phyloP scores from a whole-genome alignment of 2,329 filamentous ascomycete genomes.

The Trichothecium sympodiale region DNA sequence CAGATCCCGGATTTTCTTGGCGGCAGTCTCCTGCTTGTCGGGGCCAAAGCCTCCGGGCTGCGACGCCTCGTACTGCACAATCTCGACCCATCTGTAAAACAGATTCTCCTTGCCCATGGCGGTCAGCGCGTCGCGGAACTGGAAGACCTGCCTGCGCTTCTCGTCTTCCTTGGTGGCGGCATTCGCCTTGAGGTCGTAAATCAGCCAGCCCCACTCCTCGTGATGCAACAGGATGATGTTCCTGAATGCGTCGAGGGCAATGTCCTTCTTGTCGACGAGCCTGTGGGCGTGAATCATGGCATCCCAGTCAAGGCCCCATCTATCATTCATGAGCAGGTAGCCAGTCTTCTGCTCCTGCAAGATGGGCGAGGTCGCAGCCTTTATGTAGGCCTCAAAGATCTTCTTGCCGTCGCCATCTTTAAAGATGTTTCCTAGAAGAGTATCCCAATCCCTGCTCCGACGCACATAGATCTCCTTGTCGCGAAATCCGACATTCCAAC shows the following conservation, averaged over 20 bases:
- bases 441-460: slow-evolving; percentile 63
- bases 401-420: slow-evolving; percentile 38
- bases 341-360: slow-evolving; percentile 70
- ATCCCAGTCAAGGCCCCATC: slow-evolving; percentile 82
- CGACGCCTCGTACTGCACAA: slow-evolving; percentile 78
- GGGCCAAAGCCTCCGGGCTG: slow-evolving; percentile 67
- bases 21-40: slow-evolving; percentile 61
- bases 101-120: slow-evolving; percentile 74
- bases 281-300: slow-evolving; percentile 65
- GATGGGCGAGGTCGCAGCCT: slow-evolving; percentile 57
- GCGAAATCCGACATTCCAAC: slow-evolving; percentile 64
- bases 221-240: slow-evolving; percentile 60
- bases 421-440: slow-evolving; percentile 44
- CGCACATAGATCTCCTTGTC: slow-evolving; percentile 72
- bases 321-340: slow-evolving; percentile 71
- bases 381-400: slow-evolving; percentile 50
- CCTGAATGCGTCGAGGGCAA: slow-evolving; percentile 55
- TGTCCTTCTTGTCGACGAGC: slow-evolving; percentile 52
- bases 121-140: slow-evolving; percentile 66
- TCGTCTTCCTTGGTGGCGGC: slow-evolving; percentile 41
- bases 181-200: slow-evolving; percentile 47
- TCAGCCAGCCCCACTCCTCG: slow-evolving; percentile 56
- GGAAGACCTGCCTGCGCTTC: slow-evolving; percentile 61
- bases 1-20: slow-evolving; percentile 61
- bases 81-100: slow-evolving; percentile 88